Evolutionary conservation across 371 early-diverging fungal species (phyloP).

Genomic region (Lichtheimia hyalospora): DNA sequence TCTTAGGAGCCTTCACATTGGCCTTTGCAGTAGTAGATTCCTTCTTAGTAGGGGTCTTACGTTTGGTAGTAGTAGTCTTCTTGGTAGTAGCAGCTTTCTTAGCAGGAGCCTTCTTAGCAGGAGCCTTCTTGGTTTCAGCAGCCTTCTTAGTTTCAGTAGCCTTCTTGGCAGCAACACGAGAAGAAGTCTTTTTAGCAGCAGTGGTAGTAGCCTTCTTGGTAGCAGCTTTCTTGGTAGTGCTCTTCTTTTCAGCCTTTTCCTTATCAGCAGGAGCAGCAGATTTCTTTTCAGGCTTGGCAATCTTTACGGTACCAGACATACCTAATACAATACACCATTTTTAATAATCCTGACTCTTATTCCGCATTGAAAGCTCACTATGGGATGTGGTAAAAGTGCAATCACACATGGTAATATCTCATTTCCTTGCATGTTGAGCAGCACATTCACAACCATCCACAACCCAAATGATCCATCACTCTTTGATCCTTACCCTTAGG

Average conservation of each 20-base stretch:
- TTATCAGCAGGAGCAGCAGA: conserved; percentile 30
- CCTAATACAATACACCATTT: conserved; percentile 18
- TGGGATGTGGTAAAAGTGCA: no score
- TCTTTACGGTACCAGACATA: conserved; percentile 70
- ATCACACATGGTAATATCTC: neutral
- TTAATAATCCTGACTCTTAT: no score
- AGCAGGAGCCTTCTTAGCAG: conserved; percentile 43
- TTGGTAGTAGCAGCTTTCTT: conserved; percentile 38
- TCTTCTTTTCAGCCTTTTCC: conserved; percentile 50
- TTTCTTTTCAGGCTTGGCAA: conserved; percentile 59
- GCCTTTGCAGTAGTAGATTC: conserved; percentile 1
- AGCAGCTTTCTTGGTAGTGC: conserved; percentile 36
- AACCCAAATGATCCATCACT: no score
- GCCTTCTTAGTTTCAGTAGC: conserved; percentile 52
- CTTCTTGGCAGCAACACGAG: conserved; percentile 58
- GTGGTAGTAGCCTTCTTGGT: conserved; percentile 45
- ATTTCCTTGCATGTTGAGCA: neutral
- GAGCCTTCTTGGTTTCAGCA: conserved; percentile 42
- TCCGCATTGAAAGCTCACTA: no score
- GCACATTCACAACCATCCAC: no score
- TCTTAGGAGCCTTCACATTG: conserved; percentile 21
- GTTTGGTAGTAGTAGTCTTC: conserved; percentile 30
- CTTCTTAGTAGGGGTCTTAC: neutral
- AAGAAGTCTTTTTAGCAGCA: conserved; percentile 31
- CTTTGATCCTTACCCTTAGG: conserved; percentile 60